phyloP scores from a whole-genome alignment of 345 rosid species.

The Geranium brycei region DNA sequence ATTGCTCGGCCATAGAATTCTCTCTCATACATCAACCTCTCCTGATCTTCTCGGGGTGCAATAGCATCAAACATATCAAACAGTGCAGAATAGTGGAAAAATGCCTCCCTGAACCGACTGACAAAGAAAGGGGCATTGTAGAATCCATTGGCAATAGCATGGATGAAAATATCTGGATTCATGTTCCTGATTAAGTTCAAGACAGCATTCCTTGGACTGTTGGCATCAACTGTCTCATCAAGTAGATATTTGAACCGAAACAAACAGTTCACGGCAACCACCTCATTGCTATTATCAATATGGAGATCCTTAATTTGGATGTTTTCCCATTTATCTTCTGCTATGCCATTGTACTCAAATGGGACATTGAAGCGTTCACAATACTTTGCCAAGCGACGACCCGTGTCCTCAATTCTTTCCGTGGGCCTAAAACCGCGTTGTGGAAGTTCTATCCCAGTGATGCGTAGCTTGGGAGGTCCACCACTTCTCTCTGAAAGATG shows the following conservation, averaged over 20 bases:
- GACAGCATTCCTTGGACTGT: conserved; percentile 28
- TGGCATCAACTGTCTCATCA: conserved; percentile 29
- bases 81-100: conserved; percentile 30
- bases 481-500: conserved; percentile 19
- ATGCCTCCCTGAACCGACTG: conserved; percentile 32
- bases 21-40: conserved; percentile 22
- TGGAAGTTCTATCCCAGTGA: conserved; percentile 46
- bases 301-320: conserved; percentile 26
- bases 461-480: conserved; percentile 40
- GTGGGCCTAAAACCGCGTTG: conserved; percentile 29
- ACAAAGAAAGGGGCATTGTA: conserved; percentile 37
- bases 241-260: conserved; percentile 24
- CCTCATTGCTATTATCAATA: conserved; percentile 17
- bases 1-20: conserved; percentile 22
- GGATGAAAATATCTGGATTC: conserved; percentile 28
- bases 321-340: conserved; percentile 30
- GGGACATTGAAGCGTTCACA: conserved; percentile 29
- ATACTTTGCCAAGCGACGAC: conserved; percentile 31
- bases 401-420: conserved; percentile 30
- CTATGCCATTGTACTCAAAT: conserved; percentile 33
- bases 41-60: conserved; percentile 18
- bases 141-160: conserved; percentile 20
- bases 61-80: conserved; percentile 26
- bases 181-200: conserved; percentile 22
- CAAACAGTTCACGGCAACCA: conserved; percentile 30